Conservation (phyloP, 2,329 filamentous ascomycete genomes). For the Drechmeria coniospora region DNA sequence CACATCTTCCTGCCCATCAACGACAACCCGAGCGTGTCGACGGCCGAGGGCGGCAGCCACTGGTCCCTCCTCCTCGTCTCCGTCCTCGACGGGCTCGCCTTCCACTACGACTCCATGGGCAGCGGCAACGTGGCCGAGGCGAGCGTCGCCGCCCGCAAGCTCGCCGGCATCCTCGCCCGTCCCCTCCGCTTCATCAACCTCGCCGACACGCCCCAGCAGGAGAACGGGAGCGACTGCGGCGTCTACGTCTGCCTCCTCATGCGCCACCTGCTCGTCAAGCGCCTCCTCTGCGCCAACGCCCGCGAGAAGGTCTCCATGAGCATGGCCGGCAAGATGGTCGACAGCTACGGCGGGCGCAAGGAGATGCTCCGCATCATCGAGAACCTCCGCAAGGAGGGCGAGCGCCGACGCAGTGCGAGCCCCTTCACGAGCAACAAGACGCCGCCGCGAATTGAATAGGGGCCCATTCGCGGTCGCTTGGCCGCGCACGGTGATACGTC, state of each 20-base stretch:
- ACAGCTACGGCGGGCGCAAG: conserved; percentile 66
- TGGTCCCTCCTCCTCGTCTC: conserved; percentile 90
- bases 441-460: conserved; percentile 28
- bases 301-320: conserved; percentile 89
- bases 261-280: conserved; percentile 79
- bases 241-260: conserved; percentile 94
- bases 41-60: conserved; percentile 82
- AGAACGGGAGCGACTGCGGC: conserved; percentile 85
- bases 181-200: conserved; percentile 65
- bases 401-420: conserved; percentile 43
- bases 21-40: conserved; percentile 59
- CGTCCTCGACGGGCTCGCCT: conserved; percentile 75
- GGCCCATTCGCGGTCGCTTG: conserved; percentile 16
- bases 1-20: conserved; percentile 96
- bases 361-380: conserved; percentile 89
- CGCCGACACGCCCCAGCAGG: conserved; percentile 75
- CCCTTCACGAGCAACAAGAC: conserved; percentile 23
- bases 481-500: conserved; percentile 13
- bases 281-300: conserved; percentile 63
- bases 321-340: conserved; percentile 69
- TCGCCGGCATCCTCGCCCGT: conserved; percentile 52
- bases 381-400: conserved; percentile 70
- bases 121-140: conserved; percentile 65
- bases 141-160: conserved; percentile 48
- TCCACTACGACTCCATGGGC: conserved; percentile 86